Evolutionary conservation across 257 asterid species (phyloP).

Genomic region (Coffea canephora): DNA sequence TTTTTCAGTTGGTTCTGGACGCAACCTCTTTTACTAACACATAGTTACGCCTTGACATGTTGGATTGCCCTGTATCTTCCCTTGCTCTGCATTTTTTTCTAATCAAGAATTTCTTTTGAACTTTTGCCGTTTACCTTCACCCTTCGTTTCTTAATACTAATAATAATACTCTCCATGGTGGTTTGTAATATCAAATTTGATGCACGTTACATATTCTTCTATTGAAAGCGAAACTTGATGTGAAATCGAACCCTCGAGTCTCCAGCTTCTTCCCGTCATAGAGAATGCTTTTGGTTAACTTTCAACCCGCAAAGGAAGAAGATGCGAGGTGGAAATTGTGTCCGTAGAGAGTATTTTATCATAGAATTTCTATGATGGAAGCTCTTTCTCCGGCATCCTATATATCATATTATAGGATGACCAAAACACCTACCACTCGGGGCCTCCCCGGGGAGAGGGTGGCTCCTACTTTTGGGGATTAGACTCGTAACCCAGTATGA

Average conservation of each 20-base stretch:
- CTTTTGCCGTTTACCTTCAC: not conserved
- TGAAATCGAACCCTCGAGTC: too few relatives aligned
- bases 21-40: conserved; percentile 27
- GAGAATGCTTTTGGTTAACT: too few relatives aligned
- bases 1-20: conserved; percentile 26
- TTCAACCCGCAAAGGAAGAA: too few relatives aligned
- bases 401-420: too few relatives aligned
- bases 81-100: conserved; percentile 6
- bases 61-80: conserved; percentile 27
- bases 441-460: not conserved
- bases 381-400: too few relatives aligned
- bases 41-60: conserved; percentile 29
- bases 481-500: not conserved
- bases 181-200: too few relatives aligned
- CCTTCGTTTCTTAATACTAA: not conserved
- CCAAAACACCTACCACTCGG: too few relatives aligned
- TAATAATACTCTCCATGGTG: too few relatives aligned
- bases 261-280: too few relatives aligned
- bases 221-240: not conserved
- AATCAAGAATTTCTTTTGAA: conserved; percentile 13
- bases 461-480: not conserved
- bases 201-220: not conserved
- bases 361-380: too few relatives aligned
- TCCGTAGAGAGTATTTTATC: too few relatives aligned
- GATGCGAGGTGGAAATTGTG: too few relatives aligned